Evolutionary conservation across 2,329 filamentous ascomycete genomes (phyloP).

Genomic region (Chaetomiaceae sp.): DNA sequence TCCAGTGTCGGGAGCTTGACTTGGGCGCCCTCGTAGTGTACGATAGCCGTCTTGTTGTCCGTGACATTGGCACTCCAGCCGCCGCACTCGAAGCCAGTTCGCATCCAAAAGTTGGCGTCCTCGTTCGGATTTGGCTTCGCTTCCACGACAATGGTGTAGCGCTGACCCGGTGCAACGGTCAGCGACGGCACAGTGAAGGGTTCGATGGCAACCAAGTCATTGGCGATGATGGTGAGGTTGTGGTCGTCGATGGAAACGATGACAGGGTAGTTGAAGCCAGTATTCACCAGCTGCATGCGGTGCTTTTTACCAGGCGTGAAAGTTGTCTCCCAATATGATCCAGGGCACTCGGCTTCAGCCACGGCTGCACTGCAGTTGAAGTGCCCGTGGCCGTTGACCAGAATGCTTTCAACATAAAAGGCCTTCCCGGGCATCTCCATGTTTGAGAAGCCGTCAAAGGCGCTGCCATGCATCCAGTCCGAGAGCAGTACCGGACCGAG

Average conservation of each 20-base stretch:
- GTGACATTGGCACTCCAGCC: neutral
- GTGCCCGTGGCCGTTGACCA: slow-evolving; percentile 20
- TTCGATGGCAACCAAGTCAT: slow-evolving; percentile 42
- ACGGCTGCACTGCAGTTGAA: slow-evolving; percentile 30
- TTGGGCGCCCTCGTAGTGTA: neutral
- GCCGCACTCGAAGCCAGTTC: neutral
- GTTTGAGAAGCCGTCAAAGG: neutral
- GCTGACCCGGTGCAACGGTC: slow-evolving; percentile 35
- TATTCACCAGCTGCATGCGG: slow-evolving; percentile 34
- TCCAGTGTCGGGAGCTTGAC: no score
- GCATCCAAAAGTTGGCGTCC: slow-evolving; percentile 12
- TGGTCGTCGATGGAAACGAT: slow-evolving; percentile 43
- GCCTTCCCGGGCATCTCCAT: slow-evolving; percentile 15
- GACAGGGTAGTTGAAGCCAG: slow-evolving; percentile 37
- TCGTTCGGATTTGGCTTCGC: neutral
- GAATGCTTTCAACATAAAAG: slow-evolving; percentile 15
- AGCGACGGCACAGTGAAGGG: slow-evolving; percentile 43
- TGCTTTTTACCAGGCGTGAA: slow-evolving; percentile 10
- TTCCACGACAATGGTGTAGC: slow-evolving; percentile 11
- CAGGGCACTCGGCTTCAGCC: neutral
- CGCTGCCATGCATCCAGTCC: slow-evolving; percentile 9
- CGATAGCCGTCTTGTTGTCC: neutral
- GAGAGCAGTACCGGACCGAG: slow-evolving; percentile 9
- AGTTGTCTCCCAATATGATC: slow-evolving; percentile 18
- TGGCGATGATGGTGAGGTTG: slow-evolving; percentile 40